phyloP scores from a whole-genome alignment of 768 basidiomycete genomes.

The Solioccasus polychromus region DNA sequence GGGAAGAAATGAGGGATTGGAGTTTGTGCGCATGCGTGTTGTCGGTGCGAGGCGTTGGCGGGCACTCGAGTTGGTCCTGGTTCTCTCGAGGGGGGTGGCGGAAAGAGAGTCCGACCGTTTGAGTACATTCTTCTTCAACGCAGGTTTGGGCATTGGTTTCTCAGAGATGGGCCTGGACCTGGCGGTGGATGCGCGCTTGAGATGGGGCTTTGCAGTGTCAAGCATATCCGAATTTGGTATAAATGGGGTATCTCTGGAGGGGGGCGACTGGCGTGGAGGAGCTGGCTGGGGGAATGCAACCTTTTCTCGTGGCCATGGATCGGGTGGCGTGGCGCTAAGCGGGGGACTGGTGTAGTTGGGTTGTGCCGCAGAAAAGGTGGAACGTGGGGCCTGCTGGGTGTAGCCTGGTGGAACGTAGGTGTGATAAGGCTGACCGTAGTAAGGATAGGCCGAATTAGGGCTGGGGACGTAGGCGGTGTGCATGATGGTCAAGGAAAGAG shows the following conservation, averaged over 20 bases:
- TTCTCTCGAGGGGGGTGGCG: slow-evolving; percentile 32
- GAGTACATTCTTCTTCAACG: slow-evolving; percentile 48
- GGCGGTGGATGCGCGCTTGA: slow-evolving; percentile 35
- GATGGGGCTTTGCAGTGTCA: slow-evolving; percentile 27
- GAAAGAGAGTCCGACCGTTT: slow-evolving; percentile 25
- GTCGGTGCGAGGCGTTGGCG: slow-evolving; percentile 31
- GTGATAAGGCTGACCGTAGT: slow-evolving; percentile 46
- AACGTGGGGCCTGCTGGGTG: slow-evolving; percentile 19
- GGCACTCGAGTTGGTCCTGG: slow-evolving; percentile 42
- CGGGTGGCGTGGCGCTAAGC: slow-evolving; percentile 30
- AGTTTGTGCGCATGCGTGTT: slow-evolving; percentile 34
- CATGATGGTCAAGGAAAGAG: slow-evolving; percentile 20
- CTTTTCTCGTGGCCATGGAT: slow-evolving; percentile 36
- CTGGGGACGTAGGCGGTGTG: slow-evolving; percentile 31
- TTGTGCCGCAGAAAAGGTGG: slow-evolving; percentile 8
- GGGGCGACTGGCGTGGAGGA: slow-evolving; percentile 17
- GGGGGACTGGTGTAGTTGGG: slow-evolving; percentile 27
- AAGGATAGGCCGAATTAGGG: slow-evolving; percentile 44
- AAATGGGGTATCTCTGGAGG: slow-evolving; percentile 21
- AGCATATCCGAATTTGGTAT: slow-evolving; percentile 23
- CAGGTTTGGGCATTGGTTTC: slow-evolving; percentile 49
- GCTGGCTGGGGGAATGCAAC: slow-evolving; percentile 27
- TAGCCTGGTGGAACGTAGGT: slow-evolving; percentile 33
- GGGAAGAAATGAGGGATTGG: slow-evolving; percentile 34
- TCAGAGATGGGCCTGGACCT: slow-evolving; percentile 24